Evolutionary conservation across 257 asterid species (phyloP), one percentile per base, ranked within the genome.

Genomic region (Echium plantagineum): DNA sequence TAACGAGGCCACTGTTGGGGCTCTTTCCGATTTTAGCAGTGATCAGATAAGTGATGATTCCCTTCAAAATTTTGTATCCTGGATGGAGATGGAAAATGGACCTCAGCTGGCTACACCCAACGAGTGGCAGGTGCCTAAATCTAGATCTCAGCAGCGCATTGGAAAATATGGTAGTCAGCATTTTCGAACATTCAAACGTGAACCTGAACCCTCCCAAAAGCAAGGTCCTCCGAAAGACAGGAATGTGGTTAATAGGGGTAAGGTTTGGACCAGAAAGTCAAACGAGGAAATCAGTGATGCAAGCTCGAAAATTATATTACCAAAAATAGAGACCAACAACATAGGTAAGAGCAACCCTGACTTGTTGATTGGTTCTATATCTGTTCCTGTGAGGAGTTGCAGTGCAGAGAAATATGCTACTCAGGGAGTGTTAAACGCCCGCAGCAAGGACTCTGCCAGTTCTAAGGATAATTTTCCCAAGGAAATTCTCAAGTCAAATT

Each of bases 321-420:
- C 65, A 74, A 79, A 63, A 63, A 75, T 53, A 67, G 61, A 67
- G 31, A 59, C 53, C 57, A 69, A 68, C 62, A 85, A 68, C 64
- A 66, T 63, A 2, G 83, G 72, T 68, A 80, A 76, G 62, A 72
- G 62, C 66, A 77, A 74, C 54, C 66, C 83, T 38, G 85, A 78
- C 74, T 82, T 90, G 73, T 64, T 87, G 58, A 87, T 90, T 22
- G 98, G 98, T 63, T 87, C 95, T 38, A 85, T 90, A 73, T 62
- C 95, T 4, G 76, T 91, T 57, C 69, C 76, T 0, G 79, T 87
- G 63, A 77, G 59, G 70, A 75, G 67, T 69, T 57, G 49, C 56
- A 66, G 60, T 56, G 56, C 59, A 63, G 76, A 61, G 60, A 74
- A 66, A 20, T 54, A 62, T 62, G 49, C 46, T 35, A 35, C 12